Conservation (phyloP, 495 filamentous ascomycete genomes). For the Aspergillus mulundensis region DNA sequence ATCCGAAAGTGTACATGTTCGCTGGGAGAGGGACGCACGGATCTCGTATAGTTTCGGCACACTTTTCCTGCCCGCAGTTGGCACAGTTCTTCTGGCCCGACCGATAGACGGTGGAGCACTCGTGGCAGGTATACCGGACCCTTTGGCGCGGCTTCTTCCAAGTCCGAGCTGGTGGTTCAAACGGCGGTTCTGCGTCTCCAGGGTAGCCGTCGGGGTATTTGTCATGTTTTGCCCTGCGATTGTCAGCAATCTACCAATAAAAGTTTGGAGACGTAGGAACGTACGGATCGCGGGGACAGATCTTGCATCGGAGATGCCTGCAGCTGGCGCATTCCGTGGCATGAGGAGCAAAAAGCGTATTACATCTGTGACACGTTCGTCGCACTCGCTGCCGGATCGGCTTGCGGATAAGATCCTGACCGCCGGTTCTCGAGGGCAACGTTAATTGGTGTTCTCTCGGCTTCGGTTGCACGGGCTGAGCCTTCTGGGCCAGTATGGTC, state of each 20-base stretch:
- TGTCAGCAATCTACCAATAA: neutral
- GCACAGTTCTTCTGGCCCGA: slow-evolving; percentile 47
- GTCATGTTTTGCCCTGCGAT: slow-evolving; percentile 57
- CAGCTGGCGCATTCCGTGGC: slow-evolving; percentile 66
- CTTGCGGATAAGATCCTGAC: slow-evolving; percentile 67
- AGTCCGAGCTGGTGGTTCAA: slow-evolving; percentile 31
- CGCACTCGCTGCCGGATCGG: slow-evolving; percentile 64
- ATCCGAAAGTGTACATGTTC: neutral
- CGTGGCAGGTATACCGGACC: slow-evolving; percentile 60
- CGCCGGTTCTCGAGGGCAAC: slow-evolving; percentile 59
- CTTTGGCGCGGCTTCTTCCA: slow-evolving; percentile 42
- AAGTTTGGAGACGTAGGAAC: slow-evolving; percentile 26
- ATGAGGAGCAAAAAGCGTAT: slow-evolving; percentile 54
- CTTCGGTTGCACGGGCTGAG: slow-evolving; percentile 16
- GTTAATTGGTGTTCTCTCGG: slow-evolving; percentile 41
- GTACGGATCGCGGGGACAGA: slow-evolving; percentile 79
- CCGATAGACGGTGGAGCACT: slow-evolving; percentile 55
- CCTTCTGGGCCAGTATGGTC: slow-evolving; percentile 20
- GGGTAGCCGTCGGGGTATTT: slow-evolving; percentile 78
- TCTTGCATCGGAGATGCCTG: slow-evolving; percentile 72
- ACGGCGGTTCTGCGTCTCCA: slow-evolving; percentile 54
- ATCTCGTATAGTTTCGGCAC: slow-evolving; percentile 43
- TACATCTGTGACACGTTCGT: slow-evolving; percentile 74
- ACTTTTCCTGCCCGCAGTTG: slow-evolving; percentile 58
- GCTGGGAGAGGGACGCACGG: slow-evolving; percentile 38